Evolutionary conservation across 345 rosid genomes (phyloP).

Genomic region (Mangifera indica): DNA sequence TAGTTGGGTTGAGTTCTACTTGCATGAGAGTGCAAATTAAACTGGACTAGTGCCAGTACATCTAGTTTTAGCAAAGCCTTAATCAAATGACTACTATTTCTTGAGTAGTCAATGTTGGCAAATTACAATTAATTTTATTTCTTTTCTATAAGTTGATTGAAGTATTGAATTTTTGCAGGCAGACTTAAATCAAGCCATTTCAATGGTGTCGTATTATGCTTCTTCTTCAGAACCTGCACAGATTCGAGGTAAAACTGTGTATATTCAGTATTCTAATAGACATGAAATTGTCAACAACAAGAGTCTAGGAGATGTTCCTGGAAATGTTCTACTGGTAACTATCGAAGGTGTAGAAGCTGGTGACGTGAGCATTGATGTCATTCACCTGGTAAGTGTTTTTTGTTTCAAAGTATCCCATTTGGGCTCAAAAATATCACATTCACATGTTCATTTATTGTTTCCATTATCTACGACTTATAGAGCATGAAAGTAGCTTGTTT

Average conservation of each 20-base stretch:
- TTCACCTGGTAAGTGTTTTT: constrained; percentile 72
- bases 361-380: constrained; percentile 86
- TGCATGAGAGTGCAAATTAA: background rate
- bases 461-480: background rate
- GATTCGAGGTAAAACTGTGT: constrained; percentile 92
- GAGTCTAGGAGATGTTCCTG: constrained; percentile 97
- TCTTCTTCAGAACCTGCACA: constrained; percentile 96
- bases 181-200: constrained; percentile 88
- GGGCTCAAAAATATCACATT: background rate
- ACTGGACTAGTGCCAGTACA: background rate
- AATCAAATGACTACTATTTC: background rate
- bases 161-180: constrained; percentile 40
- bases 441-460: background rate
- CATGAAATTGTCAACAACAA: constrained; percentile 95
- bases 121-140: background rate
- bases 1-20: background rate
- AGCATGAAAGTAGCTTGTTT: background rate
- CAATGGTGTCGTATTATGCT: constrained; percentile 95
- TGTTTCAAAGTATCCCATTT: constrained; percentile 1
- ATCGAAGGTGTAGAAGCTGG: constrained; percentile 97
- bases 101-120: background rate
- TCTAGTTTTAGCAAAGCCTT: background rate
- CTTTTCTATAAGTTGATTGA: constrained; percentile 18
- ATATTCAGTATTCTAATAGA: constrained; percentile 91
- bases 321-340: constrained; percentile 87